Conservation (phyloP, 495 filamentous ascomycete genomes). For the Penicillium longicatenatum region DNA sequence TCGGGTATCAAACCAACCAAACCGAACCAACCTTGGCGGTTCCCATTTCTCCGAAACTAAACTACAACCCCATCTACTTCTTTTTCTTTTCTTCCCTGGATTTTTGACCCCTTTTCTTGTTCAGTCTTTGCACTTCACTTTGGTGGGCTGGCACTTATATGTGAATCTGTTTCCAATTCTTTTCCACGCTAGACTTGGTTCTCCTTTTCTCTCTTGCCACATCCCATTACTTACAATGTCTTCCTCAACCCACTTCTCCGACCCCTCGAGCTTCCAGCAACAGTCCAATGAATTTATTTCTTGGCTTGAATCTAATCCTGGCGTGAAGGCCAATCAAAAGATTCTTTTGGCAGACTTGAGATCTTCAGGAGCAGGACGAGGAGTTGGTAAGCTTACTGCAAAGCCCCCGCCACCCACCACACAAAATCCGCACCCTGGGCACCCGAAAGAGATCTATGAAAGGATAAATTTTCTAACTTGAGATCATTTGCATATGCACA, state of each 20-base stretch:
- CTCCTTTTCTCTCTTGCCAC: slow-evolving; percentile 7
- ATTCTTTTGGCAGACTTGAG: slow-evolving; percentile 57
- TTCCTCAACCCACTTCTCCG: slow-evolving; percentile 39
- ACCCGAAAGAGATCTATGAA: slow-evolving; percentile 14
- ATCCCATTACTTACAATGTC: slow-evolving; percentile 32
- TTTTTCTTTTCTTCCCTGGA: slow-evolving; percentile 18
- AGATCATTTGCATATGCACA: slow-evolving; percentile 26
- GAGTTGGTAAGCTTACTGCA: slow-evolving; percentile 54
- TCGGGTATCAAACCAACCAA: slow-evolving; percentile 12
- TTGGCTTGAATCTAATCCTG: slow-evolving; percentile 55
- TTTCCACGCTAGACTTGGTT: background rate
- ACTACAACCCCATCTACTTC: slow-evolving; percentile 20
- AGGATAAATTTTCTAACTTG: slow-evolving; percentile 28
- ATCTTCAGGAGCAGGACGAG: slow-evolving; percentile 54
- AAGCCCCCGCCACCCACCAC: slow-evolving; percentile 20
- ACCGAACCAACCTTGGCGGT: slow-evolving; percentile 4
- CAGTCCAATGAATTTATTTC: slow-evolving; percentile 53
- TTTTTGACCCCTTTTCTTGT: slow-evolving; percentile 20
- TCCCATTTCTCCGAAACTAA: slow-evolving; percentile 31
- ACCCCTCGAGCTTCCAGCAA: slow-evolving; percentile 45
- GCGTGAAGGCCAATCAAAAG: slow-evolving; percentile 56
- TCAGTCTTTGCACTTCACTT: slow-evolving; percentile 3
- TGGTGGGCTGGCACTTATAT: background rate
- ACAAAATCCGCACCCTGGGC: slow-evolving; percentile 16
- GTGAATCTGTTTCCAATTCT: background rate